These are phyloP conservation scores for Dactylellina sp. DNA, from an alignment of 2,329 filamentous ascomycete species.

Conservation along the genomic window DNA sequence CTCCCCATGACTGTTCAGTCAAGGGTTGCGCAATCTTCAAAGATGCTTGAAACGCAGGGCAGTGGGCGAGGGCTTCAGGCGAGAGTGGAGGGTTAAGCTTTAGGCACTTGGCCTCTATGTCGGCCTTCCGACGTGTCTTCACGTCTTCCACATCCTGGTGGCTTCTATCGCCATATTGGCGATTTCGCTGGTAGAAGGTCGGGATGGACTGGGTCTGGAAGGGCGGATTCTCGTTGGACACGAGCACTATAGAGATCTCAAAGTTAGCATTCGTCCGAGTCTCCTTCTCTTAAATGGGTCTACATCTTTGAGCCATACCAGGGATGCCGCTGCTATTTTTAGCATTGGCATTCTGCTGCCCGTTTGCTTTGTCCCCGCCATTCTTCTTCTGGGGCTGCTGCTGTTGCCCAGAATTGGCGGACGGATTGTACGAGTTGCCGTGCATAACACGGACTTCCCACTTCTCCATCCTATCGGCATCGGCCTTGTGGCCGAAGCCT, in stretches of 20 bases:
- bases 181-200: conserved; percentile 56
- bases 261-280: conserved; percentile 5
- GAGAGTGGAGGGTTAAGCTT: conserved; percentile 75
- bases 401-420: conserved; percentile 9
- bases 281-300: neutral
- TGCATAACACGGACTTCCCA: conserved; percentile 69
- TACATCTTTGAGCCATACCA: conserved; percentile 20
- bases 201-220: conserved; percentile 53
- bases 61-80: conserved; percentile 73
- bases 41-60: conserved; percentile 79
- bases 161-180: conserved; percentile 67
- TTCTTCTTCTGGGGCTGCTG: conserved; percentile 32
- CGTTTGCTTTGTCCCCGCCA: conserved; percentile 18
- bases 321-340: conserved; percentile 50
- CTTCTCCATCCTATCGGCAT: conserved; percentile 78
- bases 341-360: neutral
- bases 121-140: conserved; percentile 73
- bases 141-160: conserved; percentile 73
- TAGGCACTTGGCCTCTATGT: conserved; percentile 78
- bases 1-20: conserved; percentile 76
- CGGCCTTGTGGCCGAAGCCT: conserved; percentile 72
- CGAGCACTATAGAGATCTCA: conserved; percentile 17
- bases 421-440: conserved; percentile 51
- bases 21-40: conserved; percentile 76
- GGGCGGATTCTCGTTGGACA: conserved; percentile 32